Evolutionary conservation across 2,329 filamentous ascomycete genomes (phyloP).

Genomic region (Fusarium subtropicale): DNA sequence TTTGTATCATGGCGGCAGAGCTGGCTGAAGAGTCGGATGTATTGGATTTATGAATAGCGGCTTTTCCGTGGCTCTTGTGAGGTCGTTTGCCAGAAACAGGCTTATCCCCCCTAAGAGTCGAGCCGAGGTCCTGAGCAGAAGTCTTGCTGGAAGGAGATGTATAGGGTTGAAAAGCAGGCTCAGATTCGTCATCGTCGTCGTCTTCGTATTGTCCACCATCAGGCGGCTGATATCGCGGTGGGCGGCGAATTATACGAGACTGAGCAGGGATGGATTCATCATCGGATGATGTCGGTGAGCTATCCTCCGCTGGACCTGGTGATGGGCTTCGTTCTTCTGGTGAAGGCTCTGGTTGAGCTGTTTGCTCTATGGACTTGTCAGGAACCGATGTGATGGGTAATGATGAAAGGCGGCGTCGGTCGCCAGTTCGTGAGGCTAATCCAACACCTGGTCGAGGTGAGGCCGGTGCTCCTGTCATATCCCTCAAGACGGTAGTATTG

Average conservation of each 20-base stretch:
- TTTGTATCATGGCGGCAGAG: conserved; percentile 58
- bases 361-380: conserved; percentile 41
- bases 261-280: conserved; percentile 66
- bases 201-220: conserved; percentile 56
- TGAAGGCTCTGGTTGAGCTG: conserved; percentile 21
- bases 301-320: conserved; percentile 54
- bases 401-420: conserved; percentile 59
- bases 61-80: conserved; percentile 48
- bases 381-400: conserved; percentile 54
- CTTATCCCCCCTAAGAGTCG: conserved; percentile 63
- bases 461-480: conserved; percentile 49
- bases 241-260: conserved; percentile 70
- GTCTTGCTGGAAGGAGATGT: conserved; percentile 52
- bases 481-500: conserved; percentile 57
- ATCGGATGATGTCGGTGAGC: conserved; percentile 57
- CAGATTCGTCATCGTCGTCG: conserved; percentile 68
- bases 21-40: conserved; percentile 73
- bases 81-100: conserved; percentile 51
- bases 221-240: conserved; percentile 62
- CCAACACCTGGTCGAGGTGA: conserved; percentile 47
- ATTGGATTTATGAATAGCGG: conserved; percentile 60
- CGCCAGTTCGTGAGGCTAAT: conserved; percentile 36
- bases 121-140: conserved; percentile 61
- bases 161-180: conserved; percentile 67
- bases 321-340: conserved; percentile 48